Conservation (phyloP, 2,329 filamentous ascomycete species). For the Cladophialophora bantiana region DNA sequence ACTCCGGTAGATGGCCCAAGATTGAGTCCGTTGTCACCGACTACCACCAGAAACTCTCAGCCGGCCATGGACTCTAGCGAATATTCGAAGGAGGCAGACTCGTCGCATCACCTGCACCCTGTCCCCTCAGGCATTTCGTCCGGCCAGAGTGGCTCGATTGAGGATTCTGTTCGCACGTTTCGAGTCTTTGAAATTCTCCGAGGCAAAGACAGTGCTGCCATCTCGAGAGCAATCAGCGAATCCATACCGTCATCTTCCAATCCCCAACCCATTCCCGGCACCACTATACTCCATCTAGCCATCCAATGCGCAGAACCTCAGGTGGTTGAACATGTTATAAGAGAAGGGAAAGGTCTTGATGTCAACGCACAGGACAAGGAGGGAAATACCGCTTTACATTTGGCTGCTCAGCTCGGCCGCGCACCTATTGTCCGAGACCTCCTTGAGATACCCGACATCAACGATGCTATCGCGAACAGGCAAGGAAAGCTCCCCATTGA, state of each 20-base stretch:
- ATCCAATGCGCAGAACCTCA: slow-evolving; percentile 93
- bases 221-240: slow-evolving; percentile 79
- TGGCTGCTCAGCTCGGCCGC: slow-evolving; percentile 84
- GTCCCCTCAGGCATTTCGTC: slow-evolving; percentile 45
- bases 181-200: slow-evolving; percentile 90
- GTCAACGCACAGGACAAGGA: slow-evolving; percentile 91
- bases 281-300: slow-evolving; percentile 88
- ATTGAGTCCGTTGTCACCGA: slow-evolving; percentile 35
- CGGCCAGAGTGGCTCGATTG: slow-evolving; percentile 65
- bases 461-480: slow-evolving; percentile 85
- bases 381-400: slow-evolving; percentile 90
- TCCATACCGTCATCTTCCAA: slow-evolving; percentile 57
- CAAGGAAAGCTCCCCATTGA: slow-evolving; percentile 87
- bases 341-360: slow-evolving; percentile 74
- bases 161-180: slow-evolving; percentile 94
- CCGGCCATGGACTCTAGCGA: slow-evolving; percentile 41
- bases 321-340: slow-evolving; percentile 94
- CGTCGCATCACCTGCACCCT: slow-evolving; percentile 40
- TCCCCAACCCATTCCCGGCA: slow-evolving; percentile 64
- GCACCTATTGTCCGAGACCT: slow-evolving; percentile 81
- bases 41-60: slow-evolving; percentile 42
- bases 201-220: slow-evolving; percentile 87
- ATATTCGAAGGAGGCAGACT: slow-evolving; percentile 44
- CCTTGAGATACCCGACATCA: slow-evolving; percentile 81
- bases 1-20: slow-evolving; percentile 28